Base-by-base conservation (phyloP, 1,139 yeast species). In the Saccharomyces pastorianus region DNA sequence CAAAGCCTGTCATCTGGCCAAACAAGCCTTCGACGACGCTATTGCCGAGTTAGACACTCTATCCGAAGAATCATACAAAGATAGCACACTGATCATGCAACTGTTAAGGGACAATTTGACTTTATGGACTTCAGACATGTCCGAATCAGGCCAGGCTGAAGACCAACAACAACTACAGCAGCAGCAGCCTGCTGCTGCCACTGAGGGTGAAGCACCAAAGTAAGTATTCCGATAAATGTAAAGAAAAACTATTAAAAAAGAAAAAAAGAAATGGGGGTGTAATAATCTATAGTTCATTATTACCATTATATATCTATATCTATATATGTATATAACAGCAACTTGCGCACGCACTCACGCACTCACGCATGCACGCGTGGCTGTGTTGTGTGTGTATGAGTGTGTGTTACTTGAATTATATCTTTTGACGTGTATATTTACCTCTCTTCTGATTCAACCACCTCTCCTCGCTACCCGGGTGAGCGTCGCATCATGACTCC, bases 151-250 rank as follows among this genome's bases (percentile, higher is more conserved):
- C 23, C 23, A 20, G 23, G 23, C 23, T 4, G 23, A 20, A 20
- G 23, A 20, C 23, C 23, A 20, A 20, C 23, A 20, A 4, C 23
- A 20, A 20, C 23, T 3, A 20, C 23, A 20, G 3, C 23, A 20
- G 23, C 23, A 20, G 23, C 23, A 20, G 23, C 23, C 23, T 20
- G 23, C 23, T 20, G 23, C 23, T 46, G 71, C 75, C 60, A 72
- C 76, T 54, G 77, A 75, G 61, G 72, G 73, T 52, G 60, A 55
- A 51, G 61, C 64, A 57, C 64, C 67, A 58, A 64, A 60, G 58
- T 58, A 57, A 54, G 38, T 47, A 49, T 25, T 50, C 32, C 28
- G 31, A n/a, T 13, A 27, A 25, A 25, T 27, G 31, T 14, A n/a
- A 26, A 47, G 17, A 47, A 26, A 25, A 25, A 25, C 14, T 26